Evolutionary conservation across 116 monocot genomes (phyloP), one percentile per base, ranked within the genome.

Genomic region (Cymodocea nodosa): DNA sequence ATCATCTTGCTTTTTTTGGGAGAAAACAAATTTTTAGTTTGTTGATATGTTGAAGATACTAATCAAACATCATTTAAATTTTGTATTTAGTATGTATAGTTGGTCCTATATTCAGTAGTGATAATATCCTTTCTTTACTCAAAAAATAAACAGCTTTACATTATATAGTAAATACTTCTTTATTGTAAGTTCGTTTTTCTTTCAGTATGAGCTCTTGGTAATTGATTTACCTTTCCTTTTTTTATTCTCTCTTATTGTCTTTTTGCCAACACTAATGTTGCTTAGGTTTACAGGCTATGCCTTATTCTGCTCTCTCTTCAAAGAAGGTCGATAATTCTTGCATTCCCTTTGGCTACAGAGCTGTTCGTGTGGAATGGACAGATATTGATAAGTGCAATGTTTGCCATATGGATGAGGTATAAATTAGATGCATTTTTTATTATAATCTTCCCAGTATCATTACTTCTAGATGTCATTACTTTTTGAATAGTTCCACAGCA

Each of bases 341-440:
- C 17, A 71, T 80, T 72, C 78, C 86, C 53, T 75, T 74, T 59
- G 82, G 84, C 60, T 99, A 89, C 65, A 80, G 87, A 83, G 82
- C 89, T 77, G 92, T 99, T 84, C 78, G 67, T 67, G 71, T 89
- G 68, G 79, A 84, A 12, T 92, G 92, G 99, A 92, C 89, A 73
- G 92, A 99, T 76, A 87, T 99, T 59, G 99, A 99, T 73, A 78
- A 72, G 61, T 99, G 99, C 73, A 84, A 79, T 81, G 99, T 99
- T 64, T 99, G 99, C 62, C 81, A 99, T 69, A 99, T 85, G 89
- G 99, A 99, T 80, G 99, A 99, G 89, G 98, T 98, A 79, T 51
- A 22, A 25, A 25, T 10, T 24, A 15, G 52, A 67, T 4, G 6
- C 58, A 62, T 49, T 10, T 59, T 63, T 62, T 71, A 12, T 44